Evolutionary conservation across 2,329 filamentous ascomycete species (phyloP).

Genomic region (Fusarium pilosicola): DNA sequence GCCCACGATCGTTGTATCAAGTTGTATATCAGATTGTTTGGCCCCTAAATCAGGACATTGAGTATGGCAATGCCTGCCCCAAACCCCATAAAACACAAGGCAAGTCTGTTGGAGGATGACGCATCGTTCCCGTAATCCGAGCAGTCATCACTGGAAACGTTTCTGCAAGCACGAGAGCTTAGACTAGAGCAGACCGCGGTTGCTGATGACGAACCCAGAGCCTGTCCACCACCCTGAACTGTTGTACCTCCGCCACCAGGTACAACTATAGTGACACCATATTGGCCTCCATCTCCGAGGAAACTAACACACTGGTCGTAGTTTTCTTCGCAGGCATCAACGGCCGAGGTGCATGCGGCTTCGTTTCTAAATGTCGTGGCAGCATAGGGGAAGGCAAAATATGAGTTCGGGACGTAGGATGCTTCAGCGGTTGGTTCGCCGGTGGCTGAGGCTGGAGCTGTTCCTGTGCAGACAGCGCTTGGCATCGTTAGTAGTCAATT

Average conservation of each 20-base stretch:
- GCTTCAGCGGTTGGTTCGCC: slow-evolving; percentile 50
- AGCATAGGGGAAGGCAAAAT: slow-evolving; percentile 70
- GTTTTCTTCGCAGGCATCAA: slow-evolving; percentile 62
- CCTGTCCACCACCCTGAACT: slow-evolving; percentile 54
- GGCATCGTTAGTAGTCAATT: slow-evolving; percentile 22
- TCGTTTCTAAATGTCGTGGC: slow-evolving; percentile 62
- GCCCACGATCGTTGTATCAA: neutral
- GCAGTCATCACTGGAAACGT: slow-evolving; percentile 56
- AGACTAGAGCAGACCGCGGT: slow-evolving; percentile 66
- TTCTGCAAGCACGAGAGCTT: slow-evolving; percentile 62
- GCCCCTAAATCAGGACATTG: slow-evolving; percentile 13
- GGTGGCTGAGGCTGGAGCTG: slow-evolving; percentile 56
- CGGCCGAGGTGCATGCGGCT: slow-evolving; percentile 62
- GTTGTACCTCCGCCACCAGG: slow-evolving; percentile 65
- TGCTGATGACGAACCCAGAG: slow-evolving; percentile 57
- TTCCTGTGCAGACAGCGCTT: slow-evolving; percentile 67
- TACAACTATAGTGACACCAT: slow-evolving; percentile 66
- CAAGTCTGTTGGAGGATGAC: slow-evolving; percentile 7
- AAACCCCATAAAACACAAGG: slow-evolving; percentile 23
- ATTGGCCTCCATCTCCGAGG: slow-evolving; percentile 55
- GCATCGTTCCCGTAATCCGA: slow-evolving; percentile 35
- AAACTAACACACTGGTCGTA: slow-evolving; percentile 63
- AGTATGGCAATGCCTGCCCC: slow-evolving; percentile 25
- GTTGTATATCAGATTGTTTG: neutral
- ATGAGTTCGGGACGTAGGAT: slow-evolving; percentile 66